Conservation (phyloP, 2,329 filamentous ascomycete species). For the Xylariaceae sp. region DNA sequence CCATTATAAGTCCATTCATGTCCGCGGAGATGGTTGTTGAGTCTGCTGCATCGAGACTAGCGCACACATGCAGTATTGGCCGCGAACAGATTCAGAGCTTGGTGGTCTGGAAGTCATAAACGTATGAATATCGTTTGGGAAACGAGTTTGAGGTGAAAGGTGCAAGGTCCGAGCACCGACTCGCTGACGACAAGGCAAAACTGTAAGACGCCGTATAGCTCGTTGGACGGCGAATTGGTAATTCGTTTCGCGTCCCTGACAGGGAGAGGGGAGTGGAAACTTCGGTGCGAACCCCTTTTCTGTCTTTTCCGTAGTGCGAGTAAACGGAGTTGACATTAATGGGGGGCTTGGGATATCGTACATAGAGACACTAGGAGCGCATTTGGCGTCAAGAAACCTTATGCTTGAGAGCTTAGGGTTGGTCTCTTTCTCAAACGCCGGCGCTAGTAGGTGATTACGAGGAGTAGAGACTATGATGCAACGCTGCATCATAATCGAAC, state of each 20-base stretch:
- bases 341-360: too few relatives aligned
- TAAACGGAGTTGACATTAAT: background rate
- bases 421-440: constrained; percentile 23
- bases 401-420: background rate
- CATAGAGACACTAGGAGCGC: constrained; percentile 16
- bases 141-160: background rate
- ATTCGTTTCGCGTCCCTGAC: background rate
- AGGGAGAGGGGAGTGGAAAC: background rate
- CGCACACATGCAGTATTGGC: background rate
- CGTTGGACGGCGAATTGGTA: background rate
- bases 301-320: too few relatives aligned
- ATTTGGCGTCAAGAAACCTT: constrained; percentile 17
- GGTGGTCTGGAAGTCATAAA: background rate
- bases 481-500: constrained; percentile 57
- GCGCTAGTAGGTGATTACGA: constrained; percentile 28
- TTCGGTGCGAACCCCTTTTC: too few relatives aligned
- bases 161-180: background rate
- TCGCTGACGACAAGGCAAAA: background rate
- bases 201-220: background rate
- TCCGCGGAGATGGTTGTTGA: background rate
- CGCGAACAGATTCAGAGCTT: background rate
- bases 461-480: constrained; percentile 49
- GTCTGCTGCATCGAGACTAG: background rate
- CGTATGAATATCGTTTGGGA: background rate
- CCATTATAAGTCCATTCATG: background rate